These are phyloP conservation scores for Pleurotus pulmonarius DNA, from an alignment of 768 basidiomycete genomes.

Conservation along the genomic window DNA sequence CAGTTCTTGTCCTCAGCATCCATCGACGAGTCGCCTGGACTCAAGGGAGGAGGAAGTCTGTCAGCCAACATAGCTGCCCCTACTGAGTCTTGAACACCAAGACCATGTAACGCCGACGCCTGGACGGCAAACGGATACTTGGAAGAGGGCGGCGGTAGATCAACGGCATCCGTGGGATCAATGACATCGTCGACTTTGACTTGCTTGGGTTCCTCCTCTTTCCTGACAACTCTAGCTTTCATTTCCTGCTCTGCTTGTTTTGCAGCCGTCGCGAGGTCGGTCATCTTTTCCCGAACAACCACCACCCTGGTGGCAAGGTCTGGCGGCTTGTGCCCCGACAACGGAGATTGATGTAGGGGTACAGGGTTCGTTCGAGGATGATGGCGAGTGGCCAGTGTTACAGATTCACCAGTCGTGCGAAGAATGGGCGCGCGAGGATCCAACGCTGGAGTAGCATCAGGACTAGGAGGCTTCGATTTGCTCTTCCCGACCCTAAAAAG, in stretches of 20 bases:
- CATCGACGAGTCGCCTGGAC: conserved; percentile 52
- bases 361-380: conserved; percentile 33
- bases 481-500: conserved; percentile 67
- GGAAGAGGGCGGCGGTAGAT: conserved; percentile 67
- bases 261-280: conserved; percentile 64
- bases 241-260: conserved; percentile 75
- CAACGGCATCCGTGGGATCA: conserved; percentile 83
- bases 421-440: conserved; percentile 43
- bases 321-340: conserved; percentile 22
- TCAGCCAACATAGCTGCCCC: conserved; percentile 77
- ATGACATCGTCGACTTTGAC: conserved; percentile 48
- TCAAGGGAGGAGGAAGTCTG: conserved; percentile 60
- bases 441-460: conserved; percentile 29
- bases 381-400: conserved; percentile 39
- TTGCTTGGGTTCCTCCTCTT: conserved; percentile 43
- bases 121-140: conserved; percentile 73
- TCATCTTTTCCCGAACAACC: conserved; percentile 80
- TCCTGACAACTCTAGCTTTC: conserved; percentile 46
- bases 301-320: conserved; percentile 61
- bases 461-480: conserved; percentile 60
- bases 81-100: conserved; percentile 72
- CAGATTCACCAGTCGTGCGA: conserved; percentile 65
- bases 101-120: conserved; percentile 66
- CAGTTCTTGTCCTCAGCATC: conserved; percentile 60
- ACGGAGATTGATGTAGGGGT: conserved; percentile 23